phyloP scores from a whole-genome alignment of 768 basidiomycete species.

The Cystoderma amianthinum region DNA sequence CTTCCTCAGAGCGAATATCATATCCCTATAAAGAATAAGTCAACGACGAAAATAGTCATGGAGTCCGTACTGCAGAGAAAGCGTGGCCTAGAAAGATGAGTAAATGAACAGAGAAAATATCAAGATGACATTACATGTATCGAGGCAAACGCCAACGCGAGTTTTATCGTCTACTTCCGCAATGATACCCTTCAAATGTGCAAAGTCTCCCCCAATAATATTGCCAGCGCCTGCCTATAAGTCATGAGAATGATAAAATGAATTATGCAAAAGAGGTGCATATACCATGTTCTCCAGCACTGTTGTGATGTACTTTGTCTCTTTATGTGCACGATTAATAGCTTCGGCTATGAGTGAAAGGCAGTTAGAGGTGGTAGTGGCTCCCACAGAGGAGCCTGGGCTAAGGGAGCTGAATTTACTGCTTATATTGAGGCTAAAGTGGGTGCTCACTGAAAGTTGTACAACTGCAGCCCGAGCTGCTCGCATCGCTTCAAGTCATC shows the following conservation, averaged over 20 bases:
- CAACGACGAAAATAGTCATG: not conserved
- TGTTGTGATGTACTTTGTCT: constrained; percentile 47
- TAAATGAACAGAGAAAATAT: not conserved
- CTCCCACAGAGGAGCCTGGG: constrained; percentile 80
- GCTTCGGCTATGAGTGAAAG: constrained; percentile 61
- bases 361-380: constrained; percentile 51
- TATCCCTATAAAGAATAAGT: constrained; percentile 47
- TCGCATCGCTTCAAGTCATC: constrained; percentile 81
- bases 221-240: constrained; percentile 73
- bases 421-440: not conserved
- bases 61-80: constrained; percentile 58
- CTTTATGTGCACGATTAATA: constrained; percentile 66
- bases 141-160: constrained; percentile 76
- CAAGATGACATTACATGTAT: constrained; percentile 57
- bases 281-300: constrained; percentile 83
- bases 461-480: constrained; percentile 61
- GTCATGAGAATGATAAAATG: not conserved
- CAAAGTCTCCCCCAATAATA: constrained; percentile 66
- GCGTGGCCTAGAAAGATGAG: constrained; percentile 48
- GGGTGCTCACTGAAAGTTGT: constrained; percentile 79
- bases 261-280: not conserved
- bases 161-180: constrained; percentile 61
- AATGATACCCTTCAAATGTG: constrained; percentile 66
- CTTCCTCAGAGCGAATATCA: constrained; percentile 66
- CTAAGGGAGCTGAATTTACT: constrained; percentile 16